Base-by-base conservation (phyloP, 768 basidiomycete species). In the Russula abietina region DNA sequence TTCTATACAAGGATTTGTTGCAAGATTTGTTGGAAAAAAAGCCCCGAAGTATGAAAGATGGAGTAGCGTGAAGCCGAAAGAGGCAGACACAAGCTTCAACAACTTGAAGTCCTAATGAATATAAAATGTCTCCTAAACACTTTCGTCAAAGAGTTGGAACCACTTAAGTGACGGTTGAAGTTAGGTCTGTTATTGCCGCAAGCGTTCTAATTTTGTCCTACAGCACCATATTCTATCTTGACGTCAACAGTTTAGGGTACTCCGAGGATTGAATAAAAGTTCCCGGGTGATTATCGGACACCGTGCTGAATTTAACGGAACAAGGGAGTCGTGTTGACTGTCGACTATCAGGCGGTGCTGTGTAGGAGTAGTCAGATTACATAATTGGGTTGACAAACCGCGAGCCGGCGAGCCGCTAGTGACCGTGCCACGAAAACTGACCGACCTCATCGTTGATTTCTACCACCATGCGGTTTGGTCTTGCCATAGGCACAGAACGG, bases 401-500 rank as follows among this genome's bases (percentile, higher is more conserved):
- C 50, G 43, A 55, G 24, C 38, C 10, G 26, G 22, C 50, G 43
- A 55, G 24, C 38, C 10, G 26, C n/a, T 24, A 14, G 26, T 30
- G 33, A 48, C 38, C 19, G 49, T 24, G 52, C 39, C 57, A 50
- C 58, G 14, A 48, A 36, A 33, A 46, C 58, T 36, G 11, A 30
- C 16, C 30, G 24, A 30, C 62, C 55, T 59, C 63, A 32, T 59
- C 62, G 57, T 59, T 65, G 53, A 65, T 58, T 28, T 55, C 65
- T 11, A 59, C 61, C 46, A 66, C 55, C 61, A 89, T 89, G 88
- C 77, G 84, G 26, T 90, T 89, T 69, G 88, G 87, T 72, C 80
- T 90, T 49, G 86, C 82, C 49, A 89, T 90, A 73, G 85, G 86
- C 61, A 91, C 89, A 67, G 89, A 91, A 67, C 86, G 89, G 65